Conservation (phyloP, 2,329 filamentous ascomycete genomes). For the Colletotrichum shisoi region DNA sequence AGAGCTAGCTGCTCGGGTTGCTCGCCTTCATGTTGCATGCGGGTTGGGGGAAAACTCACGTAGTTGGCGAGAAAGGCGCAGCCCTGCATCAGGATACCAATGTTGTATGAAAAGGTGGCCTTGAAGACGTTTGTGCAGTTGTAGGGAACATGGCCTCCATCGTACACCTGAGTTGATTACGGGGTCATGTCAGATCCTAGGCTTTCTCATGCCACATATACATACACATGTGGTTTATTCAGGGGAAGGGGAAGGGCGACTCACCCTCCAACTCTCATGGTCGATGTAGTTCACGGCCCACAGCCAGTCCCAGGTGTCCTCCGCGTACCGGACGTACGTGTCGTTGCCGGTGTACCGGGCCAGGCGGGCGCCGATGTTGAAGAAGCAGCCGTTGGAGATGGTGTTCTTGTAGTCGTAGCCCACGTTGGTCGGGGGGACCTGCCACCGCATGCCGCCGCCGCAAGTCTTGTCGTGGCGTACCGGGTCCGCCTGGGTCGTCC, state of each 20-base stretch:
- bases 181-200: neutral
- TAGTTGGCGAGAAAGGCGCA: slow-evolving; percentile 67
- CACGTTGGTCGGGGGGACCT: slow-evolving; percentile 76
- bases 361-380: slow-evolving; percentile 72
- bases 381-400: slow-evolving; percentile 69
- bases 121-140: slow-evolving; percentile 63
- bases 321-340: slow-evolving; percentile 71
- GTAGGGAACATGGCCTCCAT: slow-evolving; percentile 60
- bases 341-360: slow-evolving; percentile 73
- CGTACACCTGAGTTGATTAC: slow-evolving; percentile 57
- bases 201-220: too few relatives aligned
- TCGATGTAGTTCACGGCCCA: slow-evolving; percentile 60
- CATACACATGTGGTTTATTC: neutral
- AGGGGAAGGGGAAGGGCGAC: neutral
- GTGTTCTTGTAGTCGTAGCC: slow-evolving; percentile 80
- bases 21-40: slow-evolving; percentile 61
- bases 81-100: slow-evolving; percentile 61
- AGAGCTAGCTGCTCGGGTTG: neutral
- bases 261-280: slow-evolving; percentile 54
- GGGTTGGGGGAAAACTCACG: slow-evolving; percentile 43
- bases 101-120: slow-evolving; percentile 65
- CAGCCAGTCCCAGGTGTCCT: slow-evolving; percentile 70
- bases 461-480: slow-evolving; percentile 66
- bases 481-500: slow-evolving; percentile 61
- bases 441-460: slow-evolving; percentile 73